A percentile compares a stretch with the other conserved stretches of the same genome.
Evolutionary conservation across 306 rosid genomes (phyloP).

Genomic region (Inga laurina): DNA sequence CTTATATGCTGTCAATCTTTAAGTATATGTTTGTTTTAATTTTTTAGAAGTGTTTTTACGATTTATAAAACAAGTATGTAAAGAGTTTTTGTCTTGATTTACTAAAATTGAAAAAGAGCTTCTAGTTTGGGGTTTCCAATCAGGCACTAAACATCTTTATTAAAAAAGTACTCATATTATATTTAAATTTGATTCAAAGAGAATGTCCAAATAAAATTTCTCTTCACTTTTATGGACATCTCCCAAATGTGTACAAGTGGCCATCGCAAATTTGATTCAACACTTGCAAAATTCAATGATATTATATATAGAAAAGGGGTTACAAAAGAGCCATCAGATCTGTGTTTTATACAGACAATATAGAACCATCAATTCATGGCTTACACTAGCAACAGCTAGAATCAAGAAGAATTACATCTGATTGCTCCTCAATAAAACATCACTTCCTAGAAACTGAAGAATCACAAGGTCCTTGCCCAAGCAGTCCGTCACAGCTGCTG

Average conservation of each 20-base stretch:
- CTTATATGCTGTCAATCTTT: too few species aligned
- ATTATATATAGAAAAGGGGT: constrained; percentile 2
- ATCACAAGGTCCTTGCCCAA: constrained; percentile 46
- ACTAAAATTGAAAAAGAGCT: too few species aligned
- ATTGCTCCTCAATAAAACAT: constrained; percentile 20
- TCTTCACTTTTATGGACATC: too few species aligned
- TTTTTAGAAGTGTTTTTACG: too few species aligned
- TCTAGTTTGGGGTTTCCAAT: too few species aligned
- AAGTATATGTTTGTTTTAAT: too few species aligned
- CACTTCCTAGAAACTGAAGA: constrained; percentile 43
- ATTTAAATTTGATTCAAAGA: too few species aligned
- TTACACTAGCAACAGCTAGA: constrained; percentile 19
- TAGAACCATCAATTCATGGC: constrained; percentile 9
- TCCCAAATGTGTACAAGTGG: constrained; percentile 4
- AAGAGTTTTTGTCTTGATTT: too few species aligned
- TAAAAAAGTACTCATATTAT: too few species aligned
- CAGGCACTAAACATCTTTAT: too few species aligned
- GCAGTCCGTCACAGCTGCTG: constrained; percentile 16
- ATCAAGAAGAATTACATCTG: constrained; percentile 12
- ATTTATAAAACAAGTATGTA: too few species aligned
- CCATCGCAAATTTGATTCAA: constrained; percentile 15
- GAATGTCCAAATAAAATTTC: too few species aligned
- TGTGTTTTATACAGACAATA: neutral
- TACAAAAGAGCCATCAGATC: constrained; percentile 10
- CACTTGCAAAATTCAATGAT: constrained; percentile 26